Base-by-base conservation (phyloP, 2,329 filamentous ascomycete species). In the Talaromyces verruculosus region DNA sequence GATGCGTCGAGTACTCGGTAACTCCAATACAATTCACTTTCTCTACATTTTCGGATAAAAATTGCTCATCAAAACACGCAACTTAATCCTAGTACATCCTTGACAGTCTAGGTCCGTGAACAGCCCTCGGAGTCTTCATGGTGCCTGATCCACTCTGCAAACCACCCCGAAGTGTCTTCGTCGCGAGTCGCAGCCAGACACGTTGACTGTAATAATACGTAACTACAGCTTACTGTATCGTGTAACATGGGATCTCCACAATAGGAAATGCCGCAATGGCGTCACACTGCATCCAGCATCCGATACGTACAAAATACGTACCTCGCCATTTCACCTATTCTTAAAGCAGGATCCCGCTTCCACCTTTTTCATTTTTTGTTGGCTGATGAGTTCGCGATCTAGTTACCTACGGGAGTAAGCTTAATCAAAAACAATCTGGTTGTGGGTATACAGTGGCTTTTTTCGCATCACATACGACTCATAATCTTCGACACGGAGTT, bases 221-320 rank as follows among this genome's bases (percentile, higher is more conserved):
- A 22, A 22, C 22, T 37, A 35, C 15, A 28, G 3, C 25, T 30
- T 17, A 11, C 43, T 13, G 47, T 30, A 51, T 35, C n/a, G 17
- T 37, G 30, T 37, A 57, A 17, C 28, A 49, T 35, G 64, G 64
- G 55, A 65, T 51, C 28, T 37, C 64, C 64, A 55, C 64, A 55
- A 47, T 63, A 49, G 64, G 64, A 61, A 65, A 65, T 62, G 59
- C 64, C 64, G 64, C 30, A n/a, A 41, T 30, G 33, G 13, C 61
- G 22, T 63, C 61, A 63, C 22, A 1, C 15, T 62, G 33, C 60
- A 62, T 28, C 28, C 8, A 15, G n/a, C n/a, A 22, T 57, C 30
- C 33, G 53, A 37, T 57, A 37, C 51, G 5, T 35, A 57, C 51
- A 7, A 22, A 35, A 57, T 25, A 57, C 53, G 30, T 22, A 19